These are phyloP conservation scores for Ogataea dorogensis DNA, from an alignment of 805 yeast genomes.

Conservation along the genomic window DNA sequence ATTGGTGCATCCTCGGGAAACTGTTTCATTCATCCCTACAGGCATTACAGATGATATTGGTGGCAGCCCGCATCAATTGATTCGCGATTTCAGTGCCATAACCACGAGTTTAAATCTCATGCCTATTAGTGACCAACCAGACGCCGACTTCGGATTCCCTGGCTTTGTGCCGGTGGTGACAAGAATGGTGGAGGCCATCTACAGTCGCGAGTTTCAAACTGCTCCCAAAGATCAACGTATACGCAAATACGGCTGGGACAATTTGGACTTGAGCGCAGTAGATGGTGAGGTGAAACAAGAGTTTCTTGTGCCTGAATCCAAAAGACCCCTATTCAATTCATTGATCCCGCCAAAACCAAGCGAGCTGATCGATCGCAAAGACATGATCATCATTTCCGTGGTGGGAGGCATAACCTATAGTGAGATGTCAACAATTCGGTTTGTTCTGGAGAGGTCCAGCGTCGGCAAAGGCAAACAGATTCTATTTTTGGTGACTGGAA, in stretches of 20 bases:
- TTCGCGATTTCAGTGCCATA: conserved; percentile 35
- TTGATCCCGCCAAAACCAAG: conserved; percentile 25
- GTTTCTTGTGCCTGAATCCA: conserved; percentile 32
- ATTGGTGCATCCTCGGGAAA: conserved; percentile 40
- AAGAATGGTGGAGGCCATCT: conserved; percentile 68
- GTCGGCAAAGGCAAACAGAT: conserved; percentile 35
- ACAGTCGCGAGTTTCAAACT: conserved; percentile 50
- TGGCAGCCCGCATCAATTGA: conserved; percentile 25
- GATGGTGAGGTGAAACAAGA: conserved; percentile 36
- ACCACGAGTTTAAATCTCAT: conserved; percentile 47
- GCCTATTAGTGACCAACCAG: conserved; percentile 39
- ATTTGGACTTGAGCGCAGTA: conserved; percentile 41
- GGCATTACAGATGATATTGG: conserved; percentile 10
- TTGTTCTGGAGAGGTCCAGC: conserved; percentile 48
- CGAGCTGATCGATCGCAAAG: conserved; percentile 22
- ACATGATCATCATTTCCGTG: conserved; percentile 48
- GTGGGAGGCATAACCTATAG: conserved; percentile 87
- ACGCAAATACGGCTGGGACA: conserved; percentile 42
- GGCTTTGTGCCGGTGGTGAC: conserved; percentile 78
- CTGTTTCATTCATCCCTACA: conserved; percentile 23
- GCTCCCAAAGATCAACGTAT: conserved; percentile 31
- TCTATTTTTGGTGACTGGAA: conserved; percentile 43
- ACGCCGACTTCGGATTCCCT: conserved; percentile 66
- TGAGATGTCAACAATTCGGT: conserved; percentile 72
- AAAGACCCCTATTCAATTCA: conserved; percentile 28